Percentiles rank a stretch among this genome's conserved stretches.
Conservation (phyloP, 345 rosid species). For the Pistacia vera region DNA sequence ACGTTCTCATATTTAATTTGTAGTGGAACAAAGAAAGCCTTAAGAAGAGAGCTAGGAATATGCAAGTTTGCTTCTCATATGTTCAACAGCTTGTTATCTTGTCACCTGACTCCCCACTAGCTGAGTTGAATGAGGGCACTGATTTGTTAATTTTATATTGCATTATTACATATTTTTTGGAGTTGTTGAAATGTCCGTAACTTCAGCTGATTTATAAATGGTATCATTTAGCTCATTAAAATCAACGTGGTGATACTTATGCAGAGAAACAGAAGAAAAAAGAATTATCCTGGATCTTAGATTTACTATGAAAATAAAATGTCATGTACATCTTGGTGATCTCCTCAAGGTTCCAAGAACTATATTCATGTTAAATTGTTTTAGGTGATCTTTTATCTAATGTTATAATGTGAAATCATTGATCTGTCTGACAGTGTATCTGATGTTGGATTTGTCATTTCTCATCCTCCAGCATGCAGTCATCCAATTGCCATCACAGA, state of each 20-base stretch:
- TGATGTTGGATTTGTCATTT: slow-evolving; percentile 20
- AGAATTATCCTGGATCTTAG: background rate
- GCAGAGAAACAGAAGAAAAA: background rate
- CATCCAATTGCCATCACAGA: slow-evolving; percentile 93
- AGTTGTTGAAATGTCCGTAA: background rate
- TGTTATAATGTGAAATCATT: background rate
- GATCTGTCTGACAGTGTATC: slow-evolving; percentile 14
- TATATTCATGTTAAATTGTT: background rate
- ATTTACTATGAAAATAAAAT: background rate
- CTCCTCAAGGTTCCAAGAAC: background rate
- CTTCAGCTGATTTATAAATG: background rate
- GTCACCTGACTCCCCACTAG: background rate
- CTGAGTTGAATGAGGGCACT: background rate
- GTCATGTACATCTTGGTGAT: background rate
- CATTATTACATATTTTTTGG: background rate
- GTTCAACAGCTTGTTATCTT: background rate
- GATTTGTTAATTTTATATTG: background rate
- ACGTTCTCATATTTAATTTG: background rate
- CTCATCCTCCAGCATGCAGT: slow-evolving; percentile 74
- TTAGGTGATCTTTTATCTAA: background rate
- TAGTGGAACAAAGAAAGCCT: background rate
- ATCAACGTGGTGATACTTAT: background rate
- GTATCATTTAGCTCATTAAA: background rate
- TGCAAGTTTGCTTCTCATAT: background rate
- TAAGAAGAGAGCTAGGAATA: background rate